Conservation (phyloP, 768 basidiomycete genomes). For the Mycena capillaripes region DNA sequence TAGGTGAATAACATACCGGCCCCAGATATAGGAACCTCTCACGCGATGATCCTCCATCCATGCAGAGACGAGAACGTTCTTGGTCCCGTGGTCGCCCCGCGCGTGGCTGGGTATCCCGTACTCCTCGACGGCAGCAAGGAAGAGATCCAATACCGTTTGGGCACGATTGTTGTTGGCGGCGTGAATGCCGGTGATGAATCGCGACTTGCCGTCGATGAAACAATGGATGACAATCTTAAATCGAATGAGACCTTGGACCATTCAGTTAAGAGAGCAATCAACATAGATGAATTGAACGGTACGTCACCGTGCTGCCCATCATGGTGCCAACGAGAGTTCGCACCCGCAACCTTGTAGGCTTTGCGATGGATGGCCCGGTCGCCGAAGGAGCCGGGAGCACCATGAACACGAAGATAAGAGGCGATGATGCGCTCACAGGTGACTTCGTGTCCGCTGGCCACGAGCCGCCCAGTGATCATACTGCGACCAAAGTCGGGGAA, state of each 20-base stretch:
- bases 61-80: not conserved
- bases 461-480: conserved; percentile 43
- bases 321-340: conserved; percentile 55
- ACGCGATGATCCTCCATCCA: not conserved
- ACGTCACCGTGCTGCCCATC: conserved; percentile 52
- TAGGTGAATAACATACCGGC: not conserved
- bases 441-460: conserved; percentile 36
- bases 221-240: conserved; percentile 49
- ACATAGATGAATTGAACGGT: not conserved
- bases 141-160: conserved; percentile 54
- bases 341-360: conserved; percentile 49
- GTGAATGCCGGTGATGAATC: conserved; percentile 50
- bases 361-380: conserved; percentile 40
- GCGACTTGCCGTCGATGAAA: conserved; percentile 57
- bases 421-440: conserved; percentile 34
- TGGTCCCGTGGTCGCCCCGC: not conserved
- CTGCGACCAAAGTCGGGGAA: conserved; percentile 45
- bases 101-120: not conserved
- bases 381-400: conserved; percentile 41
- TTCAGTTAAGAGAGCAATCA: not conserved
- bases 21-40: not conserved
- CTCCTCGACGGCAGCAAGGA: conserved; percentile 25
- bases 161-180: conserved; percentile 57
- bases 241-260: conserved; percentile 41
- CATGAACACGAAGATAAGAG: conserved; percentile 39